Evolutionary conservation across 1,284 basidiomycete genomes (phyloP), one percentile per base, ranked within the genome.

Genomic region (Trichosporon asahii): DNA sequence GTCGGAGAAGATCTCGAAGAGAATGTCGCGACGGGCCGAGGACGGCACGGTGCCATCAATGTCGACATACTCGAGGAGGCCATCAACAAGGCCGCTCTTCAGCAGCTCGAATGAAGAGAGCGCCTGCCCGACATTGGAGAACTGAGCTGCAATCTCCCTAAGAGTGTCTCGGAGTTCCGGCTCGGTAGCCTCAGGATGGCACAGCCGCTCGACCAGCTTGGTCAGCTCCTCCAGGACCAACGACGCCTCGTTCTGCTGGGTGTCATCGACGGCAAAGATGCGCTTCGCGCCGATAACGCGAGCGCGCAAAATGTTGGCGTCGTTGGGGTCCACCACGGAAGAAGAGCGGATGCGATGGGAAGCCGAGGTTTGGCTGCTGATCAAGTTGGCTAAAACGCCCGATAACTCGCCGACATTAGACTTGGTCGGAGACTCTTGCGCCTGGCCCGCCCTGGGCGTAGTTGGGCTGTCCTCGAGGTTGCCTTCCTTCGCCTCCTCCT

Each of bases 81-180:
- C 90, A 74, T 97, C 94, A 1, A 98, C 91, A 0, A 98, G 87
- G 2, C 95, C 96, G 77, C 94, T 96, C 78, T 97, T 92, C 68
- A 98, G 85, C 53, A 99, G 84, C 85, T 99, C 97, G 76, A 98
- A 99, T 82, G 95, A 97, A 0, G 95, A 98, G 12, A 98, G 89
- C 11, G 94, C 91, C 46, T 85, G 82, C 23, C 83, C 82, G 61
- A 78, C 86, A n/a, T 90, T 90, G 0, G 90, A 85, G 80, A 99
- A 96, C 60, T 95, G 86, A 15, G 87, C 86, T 0, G 92, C 91
- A 23, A 98, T 86, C 72, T 90, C 89, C 68, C 86, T 85, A 27
- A 97, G 83, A 12, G 89, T 88, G 40, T 88, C 87, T 27, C 86
- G 82, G n/a, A 92, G 81, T 35, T 89, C 78, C 0, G 88, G 73